These are phyloP conservation scores for Monosporascus sp. DNA, from an alignment of 2,329 filamentous ascomycete species.

Conservation along the genomic window DNA sequence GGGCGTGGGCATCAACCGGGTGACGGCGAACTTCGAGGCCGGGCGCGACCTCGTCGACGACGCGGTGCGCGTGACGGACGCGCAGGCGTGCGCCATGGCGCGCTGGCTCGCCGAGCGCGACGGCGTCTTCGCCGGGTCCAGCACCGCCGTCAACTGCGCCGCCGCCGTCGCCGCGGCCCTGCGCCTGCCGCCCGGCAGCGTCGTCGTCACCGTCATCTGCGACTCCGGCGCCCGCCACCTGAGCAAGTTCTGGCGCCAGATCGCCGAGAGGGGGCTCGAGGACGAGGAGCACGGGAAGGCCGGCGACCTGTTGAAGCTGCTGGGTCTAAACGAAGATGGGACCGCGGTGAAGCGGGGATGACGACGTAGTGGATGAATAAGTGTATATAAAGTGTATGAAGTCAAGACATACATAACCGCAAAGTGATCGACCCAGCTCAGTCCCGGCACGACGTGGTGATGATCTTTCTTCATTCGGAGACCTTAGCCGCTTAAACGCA, in stretches of 20 bases:
- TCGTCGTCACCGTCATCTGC: constrained; percentile 78
- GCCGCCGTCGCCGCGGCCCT: constrained; percentile 67
- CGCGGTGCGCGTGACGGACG: constrained; percentile 81
- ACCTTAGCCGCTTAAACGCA: no score
- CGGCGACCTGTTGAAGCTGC: constrained; percentile 43
- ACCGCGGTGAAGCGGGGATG: no score
- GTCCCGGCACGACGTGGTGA: no score
- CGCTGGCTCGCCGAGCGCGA: constrained; percentile 93
- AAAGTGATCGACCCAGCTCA: no score
- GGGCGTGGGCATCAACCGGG: constrained; percentile 88
- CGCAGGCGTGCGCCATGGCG: constrained; percentile 90
- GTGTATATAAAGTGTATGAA: neutral
- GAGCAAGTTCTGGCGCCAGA: constrained; percentile 78
- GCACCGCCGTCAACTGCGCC: constrained; percentile 93
- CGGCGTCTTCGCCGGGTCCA: constrained; percentile 90
- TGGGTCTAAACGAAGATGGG: constrained; percentile 38
- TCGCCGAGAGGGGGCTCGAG: constrained; percentile 63
- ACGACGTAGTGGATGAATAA: neutral
- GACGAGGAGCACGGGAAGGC: constrained; percentile 42
- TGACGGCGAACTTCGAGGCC: constrained; percentile 90
- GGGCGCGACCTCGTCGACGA: constrained; percentile 85
- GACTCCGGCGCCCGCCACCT: constrained; percentile 78
- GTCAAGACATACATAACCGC: neutral
- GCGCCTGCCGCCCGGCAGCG: constrained; percentile 54
- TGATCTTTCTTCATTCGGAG: no score